Percentiles rank a stretch among this genome's conserved stretches.
Conservation (phyloP, 2,329 filamentous ascomycete genomes). For the Cercospora sp. region DNA sequence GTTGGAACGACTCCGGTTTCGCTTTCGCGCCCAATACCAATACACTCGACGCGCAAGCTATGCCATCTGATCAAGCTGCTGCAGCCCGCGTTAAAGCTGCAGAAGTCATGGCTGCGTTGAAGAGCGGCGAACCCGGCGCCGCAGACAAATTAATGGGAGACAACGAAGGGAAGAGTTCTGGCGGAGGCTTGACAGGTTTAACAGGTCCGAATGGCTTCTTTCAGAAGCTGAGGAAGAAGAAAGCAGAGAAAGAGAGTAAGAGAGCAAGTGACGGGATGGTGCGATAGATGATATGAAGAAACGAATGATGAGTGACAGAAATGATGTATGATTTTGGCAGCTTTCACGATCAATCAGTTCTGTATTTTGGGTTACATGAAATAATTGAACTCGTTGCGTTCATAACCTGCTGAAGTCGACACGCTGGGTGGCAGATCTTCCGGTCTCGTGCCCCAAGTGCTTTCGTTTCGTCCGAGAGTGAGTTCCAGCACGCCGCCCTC, state of each 20-base stretch:
- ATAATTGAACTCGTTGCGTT: neutral
- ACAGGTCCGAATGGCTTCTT: constrained; percentile 11
- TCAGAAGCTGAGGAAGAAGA: constrained; percentile 18
- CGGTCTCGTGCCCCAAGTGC: constrained; percentile 46
- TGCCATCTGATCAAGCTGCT: constrained; percentile 31
- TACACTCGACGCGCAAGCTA: constrained; percentile 27
- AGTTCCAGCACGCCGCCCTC: constrained; percentile 48
- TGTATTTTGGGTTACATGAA: neutral
- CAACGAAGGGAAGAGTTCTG: constrained; percentile 18
- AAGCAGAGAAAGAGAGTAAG: constrained; percentile 5
- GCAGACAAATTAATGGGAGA: constrained; percentile 31
- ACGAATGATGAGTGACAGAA: neutral
- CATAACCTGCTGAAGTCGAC: constrained; percentile 20
- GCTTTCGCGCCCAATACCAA: constrained; percentile 30
- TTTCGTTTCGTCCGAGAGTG: constrained; percentile 45
- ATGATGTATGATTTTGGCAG: neutral
- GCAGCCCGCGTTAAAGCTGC: constrained; percentile 28
- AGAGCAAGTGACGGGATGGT: neutral
- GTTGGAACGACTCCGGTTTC: constrained; percentile 26
- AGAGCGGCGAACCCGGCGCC: constrained; percentile 31
- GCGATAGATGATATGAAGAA: neutral
- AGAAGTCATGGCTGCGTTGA: constrained; percentile 33
- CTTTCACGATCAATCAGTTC: neutral
- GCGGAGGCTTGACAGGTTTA: constrained; percentile 15
- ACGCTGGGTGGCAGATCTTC: constrained; percentile 48